Evolutionary conservation across 805 yeast genomes (phyloP), one percentile per base, ranked within the genome.

Genomic region (Pichia pseudocactophila): DNA sequence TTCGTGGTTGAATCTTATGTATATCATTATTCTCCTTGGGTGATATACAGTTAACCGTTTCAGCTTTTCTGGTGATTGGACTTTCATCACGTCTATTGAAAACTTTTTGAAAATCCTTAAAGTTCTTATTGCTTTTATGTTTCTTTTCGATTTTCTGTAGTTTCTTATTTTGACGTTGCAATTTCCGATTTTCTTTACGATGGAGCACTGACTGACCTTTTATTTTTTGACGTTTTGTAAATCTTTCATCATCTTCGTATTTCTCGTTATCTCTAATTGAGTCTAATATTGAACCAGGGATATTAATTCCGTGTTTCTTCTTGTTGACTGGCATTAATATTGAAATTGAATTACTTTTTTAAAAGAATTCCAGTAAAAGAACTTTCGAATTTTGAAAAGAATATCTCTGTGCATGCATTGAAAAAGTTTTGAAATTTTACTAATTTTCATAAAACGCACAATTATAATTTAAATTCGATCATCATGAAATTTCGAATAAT

Each of bases 261-360:
- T 53, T 59, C 10, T 55, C 66, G 11, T 53, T 60, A 16, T 55
- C 56, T 31, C 64, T 54, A 36, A 70, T 68, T 48, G 61, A 65
- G 41, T 70, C 74, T 28, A 70, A 52, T 35, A 70, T 50, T 20
- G 54, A 59, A 13, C 70, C 71, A 2, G 75, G 75, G 37, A 70
- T 59, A 36, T 63, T 61, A 34, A 69, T 64, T n/a, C 60, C 60
- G 38, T 59, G 67, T 19, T 48, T 48, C 36, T 51, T 51, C 40
- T 50, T 55, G 12, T 19, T 32, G n/a, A 10, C 5, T 16, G 35
- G n/a, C 35, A 28, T 28, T n/a, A n/a, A n/a, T n/a, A n/a, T n/a
- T n/a, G n/a, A n/a, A n/a, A n/a, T n/a, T n/a, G n/a, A n/a, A n/a
- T n/a, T n/a, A n/a, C n/a, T n/a, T n/a, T n/a, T n/a, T n/a, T n/a